A percentile compares a stretch with the other conserved stretches of the same genome.
Conservation (phyloP, 306 rosid species). For the Morella rubra region DNA sequence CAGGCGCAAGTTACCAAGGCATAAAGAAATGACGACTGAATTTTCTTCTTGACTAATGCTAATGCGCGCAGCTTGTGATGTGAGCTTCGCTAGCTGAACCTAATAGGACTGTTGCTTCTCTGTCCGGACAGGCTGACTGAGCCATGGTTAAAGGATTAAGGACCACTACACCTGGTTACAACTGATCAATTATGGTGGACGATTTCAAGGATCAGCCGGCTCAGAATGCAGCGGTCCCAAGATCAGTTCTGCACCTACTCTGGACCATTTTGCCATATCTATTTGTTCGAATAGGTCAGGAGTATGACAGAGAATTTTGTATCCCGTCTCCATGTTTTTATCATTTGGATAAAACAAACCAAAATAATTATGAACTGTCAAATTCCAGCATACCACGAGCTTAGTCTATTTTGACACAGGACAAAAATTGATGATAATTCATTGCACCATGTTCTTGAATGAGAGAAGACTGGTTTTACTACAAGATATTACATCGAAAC, state of each 20-base stretch:
- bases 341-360: not conserved
- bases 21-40: slow-evolving; percentile 23
- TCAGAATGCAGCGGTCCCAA: slow-evolving; percentile 23
- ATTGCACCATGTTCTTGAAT: not conserved
- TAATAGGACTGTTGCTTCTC: not conserved
- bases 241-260: slow-evolving; percentile 19
- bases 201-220: slow-evolving; percentile 32
- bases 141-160: slow-evolving; percentile 26
- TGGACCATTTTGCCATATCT: slow-evolving; percentile 3
- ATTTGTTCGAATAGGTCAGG: slow-evolving; percentile 8
- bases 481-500: slow-evolving; percentile 4
- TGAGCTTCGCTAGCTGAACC: not conserved
- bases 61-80: slow-evolving; percentile 28
- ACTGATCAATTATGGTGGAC: slow-evolving; percentile 18
- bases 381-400: not conserved
- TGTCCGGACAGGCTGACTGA: not conserved
- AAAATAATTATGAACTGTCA: not conserved
- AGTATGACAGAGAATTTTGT: not conserved
- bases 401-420: not conserved
- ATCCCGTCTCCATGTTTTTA: not conserved
- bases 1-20: slow-evolving; percentile 42
- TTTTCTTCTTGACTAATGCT: slow-evolving; percentile 7
- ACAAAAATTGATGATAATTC: not conserved
- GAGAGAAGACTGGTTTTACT: not conserved
- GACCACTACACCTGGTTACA: slow-evolving; percentile 30